Evolutionary conservation across 495 filamentous ascomycete genomes (phyloP).

Genomic region (Glarea lozoyensis): DNA sequence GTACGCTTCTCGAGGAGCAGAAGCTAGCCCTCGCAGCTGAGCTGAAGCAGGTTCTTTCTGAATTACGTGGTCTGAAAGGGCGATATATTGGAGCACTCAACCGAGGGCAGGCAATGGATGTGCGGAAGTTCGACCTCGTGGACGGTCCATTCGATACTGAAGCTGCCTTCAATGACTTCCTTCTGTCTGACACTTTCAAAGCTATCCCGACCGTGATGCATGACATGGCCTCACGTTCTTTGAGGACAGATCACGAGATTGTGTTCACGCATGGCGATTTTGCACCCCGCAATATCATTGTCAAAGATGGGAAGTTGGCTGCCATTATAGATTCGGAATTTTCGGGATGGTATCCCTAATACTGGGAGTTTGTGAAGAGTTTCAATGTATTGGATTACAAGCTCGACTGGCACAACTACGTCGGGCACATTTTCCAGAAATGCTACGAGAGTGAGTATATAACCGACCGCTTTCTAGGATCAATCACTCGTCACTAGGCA

Average conservation of each 20-base stretch:
- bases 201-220: not conserved
- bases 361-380: not conserved
- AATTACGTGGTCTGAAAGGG: constrained; percentile 3
- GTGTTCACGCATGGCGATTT: constrained; percentile 43
- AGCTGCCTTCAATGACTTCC: constrained; percentile 7
- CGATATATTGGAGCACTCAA: constrained; percentile 5
- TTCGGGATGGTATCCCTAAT: constrained; percentile 34
- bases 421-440: not conserved
- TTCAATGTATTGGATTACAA: not conserved
- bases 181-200: constrained; percentile 1
- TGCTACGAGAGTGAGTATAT: constrained; percentile 6
- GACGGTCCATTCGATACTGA: constrained; percentile 8
- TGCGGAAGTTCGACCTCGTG: constrained; percentile 1
- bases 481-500: constrained; percentile 1
- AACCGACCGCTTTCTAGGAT: constrained; percentile 3
- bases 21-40: constrained; percentile 2
- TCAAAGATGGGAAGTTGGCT: constrained; percentile 33
- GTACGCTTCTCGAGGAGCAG: not conserved
- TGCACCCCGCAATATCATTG: constrained; percentile 36
- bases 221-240: not conserved
- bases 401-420: constrained; percentile 2
- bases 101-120: constrained; percentile 4
- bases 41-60: constrained; percentile 2
- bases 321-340: constrained; percentile 45
- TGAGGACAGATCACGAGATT: constrained; percentile 9